A percentile compares a stretch with the other conserved stretches of the same genome.
phyloP scores from a whole-genome alignment of 148 eudicot species.

The Drosera capensis region DNA sequence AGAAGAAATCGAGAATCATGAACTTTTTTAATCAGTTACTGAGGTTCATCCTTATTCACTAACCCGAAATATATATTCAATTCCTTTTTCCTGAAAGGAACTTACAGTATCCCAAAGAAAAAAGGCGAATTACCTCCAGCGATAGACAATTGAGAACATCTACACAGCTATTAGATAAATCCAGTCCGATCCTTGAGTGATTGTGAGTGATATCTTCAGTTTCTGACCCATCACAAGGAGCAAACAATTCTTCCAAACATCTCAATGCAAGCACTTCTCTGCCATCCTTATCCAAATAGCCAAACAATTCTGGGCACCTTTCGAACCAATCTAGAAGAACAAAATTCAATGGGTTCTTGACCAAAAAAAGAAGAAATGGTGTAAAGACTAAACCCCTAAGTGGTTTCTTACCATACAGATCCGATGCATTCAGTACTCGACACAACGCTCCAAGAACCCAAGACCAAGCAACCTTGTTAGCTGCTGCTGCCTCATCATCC shows the following conservation, averaged over 20 bases:
- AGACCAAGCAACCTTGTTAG: slow-evolving; percentile 33
- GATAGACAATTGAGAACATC: slow-evolving; percentile 24
- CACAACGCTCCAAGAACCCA: slow-evolving; percentile 62
- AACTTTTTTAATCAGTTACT: not conserved
- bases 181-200: slow-evolving; percentile 10
- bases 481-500: slow-evolving; percentile 15
- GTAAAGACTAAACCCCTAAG: not conserved
- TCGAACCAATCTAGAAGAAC: slow-evolving; percentile 41
- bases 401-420: slow-evolving; percentile 23
- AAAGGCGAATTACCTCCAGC: slow-evolving; percentile 20
- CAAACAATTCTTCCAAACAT: slow-evolving; percentile 36
- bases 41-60: too few relatives aligned
- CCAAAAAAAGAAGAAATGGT: not conserved
- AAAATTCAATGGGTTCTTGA: not conserved
- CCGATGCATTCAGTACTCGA: slow-evolving; percentile 24
- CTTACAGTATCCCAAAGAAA: too few relatives aligned
- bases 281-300: slow-evolving; percentile 28
- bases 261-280: slow-evolving; percentile 39
- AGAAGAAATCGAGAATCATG: not conserved
- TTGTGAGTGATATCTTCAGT: slow-evolving; percentile 6
- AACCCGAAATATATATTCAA: slow-evolving; percentile 2
- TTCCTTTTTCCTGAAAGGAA: too few relatives aligned
- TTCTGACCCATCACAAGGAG: slow-evolving; percentile 8
- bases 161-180: slow-evolving; percentile 31
- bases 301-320: slow-evolving; percentile 20